Base-by-base conservation (phyloP, 805 yeast genomes). In the Candida orba region DNA sequence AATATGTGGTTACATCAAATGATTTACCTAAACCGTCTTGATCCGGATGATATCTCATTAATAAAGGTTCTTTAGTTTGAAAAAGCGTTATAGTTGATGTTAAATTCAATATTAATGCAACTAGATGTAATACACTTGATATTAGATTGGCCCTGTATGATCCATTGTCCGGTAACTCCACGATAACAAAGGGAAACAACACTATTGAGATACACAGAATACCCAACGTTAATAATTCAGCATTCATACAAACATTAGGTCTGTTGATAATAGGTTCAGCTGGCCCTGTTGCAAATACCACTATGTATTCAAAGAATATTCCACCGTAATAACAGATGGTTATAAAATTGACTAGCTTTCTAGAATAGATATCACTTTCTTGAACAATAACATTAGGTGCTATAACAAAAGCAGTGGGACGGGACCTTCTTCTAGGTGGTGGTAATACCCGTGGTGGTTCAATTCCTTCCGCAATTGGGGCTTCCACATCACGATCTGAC, bases 241-340 rank as follows among this genome's bases (percentile, higher is more conserved):
- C 27, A 13, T 51, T 22, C 17, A 48, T 13, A 25, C 52, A 48
- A 8, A 52, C 29, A 1, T 41, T 41, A 8, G 58, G 57, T 22
- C 56, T 45, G 37, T 52, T 49, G 4, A n/a, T n/a, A 23, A 54
- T 32, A 9, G 44, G 46, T 13, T 50, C 53, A 35, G 53, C 49
- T 8, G 57, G 54, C 14, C 48, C 25, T 7, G 36, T 27, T 6
- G 36, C 9, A 23, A 52, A 50, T 35, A 47, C 43, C 13, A 39
- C 40, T 2, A 53, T 4, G 37, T 55, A 55, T 35, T 51, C 50
- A 0, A 39, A 12, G 3, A 50, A 24, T 20, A 56, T 23, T 23
- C 29, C 42, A 3, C 33, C 14, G 2, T 36, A 27, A 27, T 48
- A 48, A 3, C 25, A 34, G 2, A 35, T 14, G n/a, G 25, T 6